Evolutionary conservation across 2,329 filamentous ascomycete genomes (phyloP).

Genomic region (Mycosphaerella sp.): DNA sequence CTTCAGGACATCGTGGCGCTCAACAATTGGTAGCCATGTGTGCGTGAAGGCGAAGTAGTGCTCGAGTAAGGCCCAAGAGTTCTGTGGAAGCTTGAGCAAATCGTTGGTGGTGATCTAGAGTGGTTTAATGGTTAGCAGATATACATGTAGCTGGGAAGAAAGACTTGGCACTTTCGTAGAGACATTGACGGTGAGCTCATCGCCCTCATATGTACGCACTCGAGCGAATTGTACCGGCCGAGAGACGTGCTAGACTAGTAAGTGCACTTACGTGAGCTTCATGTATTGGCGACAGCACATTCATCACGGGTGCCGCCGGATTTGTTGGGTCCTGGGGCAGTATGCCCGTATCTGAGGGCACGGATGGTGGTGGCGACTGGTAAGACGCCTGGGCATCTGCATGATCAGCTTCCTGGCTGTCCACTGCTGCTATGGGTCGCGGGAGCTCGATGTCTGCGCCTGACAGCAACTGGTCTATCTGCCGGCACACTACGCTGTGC

Average conservation of each 20-base stretch:
- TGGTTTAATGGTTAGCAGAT: no score
- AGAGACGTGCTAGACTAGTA: no score
- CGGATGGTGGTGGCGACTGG: constrained; percentile 21
- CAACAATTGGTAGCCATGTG: constrained; percentile 68
- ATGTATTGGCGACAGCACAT: not conserved
- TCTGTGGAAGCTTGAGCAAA: constrained; percentile 41
- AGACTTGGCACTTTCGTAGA: no score
- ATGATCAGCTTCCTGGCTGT: not conserved
- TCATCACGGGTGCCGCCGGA: not conserved
- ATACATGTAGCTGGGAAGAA: no score
- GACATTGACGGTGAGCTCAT: no score
- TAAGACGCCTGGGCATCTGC: constrained; percentile 4
- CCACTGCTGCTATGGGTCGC: not conserved
- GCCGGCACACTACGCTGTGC: constrained; percentile 54
- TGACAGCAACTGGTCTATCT: constrained; percentile 58
- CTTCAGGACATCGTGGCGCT: constrained; percentile 58
- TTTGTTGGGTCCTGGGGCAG: not conserved
- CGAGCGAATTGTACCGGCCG: no score
- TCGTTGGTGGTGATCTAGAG: not conserved
- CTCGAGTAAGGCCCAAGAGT: constrained; percentile 59
- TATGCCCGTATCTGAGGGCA: constrained; percentile 12
- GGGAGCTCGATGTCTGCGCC: constrained; percentile 30
- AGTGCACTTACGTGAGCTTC: not conserved
- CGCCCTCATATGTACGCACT: no score
- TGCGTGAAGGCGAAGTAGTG: constrained; percentile 71